Evolutionary conservation across 768 basidiomycete species (phyloP).

Genomic region (Boletus reticuloceps): DNA sequence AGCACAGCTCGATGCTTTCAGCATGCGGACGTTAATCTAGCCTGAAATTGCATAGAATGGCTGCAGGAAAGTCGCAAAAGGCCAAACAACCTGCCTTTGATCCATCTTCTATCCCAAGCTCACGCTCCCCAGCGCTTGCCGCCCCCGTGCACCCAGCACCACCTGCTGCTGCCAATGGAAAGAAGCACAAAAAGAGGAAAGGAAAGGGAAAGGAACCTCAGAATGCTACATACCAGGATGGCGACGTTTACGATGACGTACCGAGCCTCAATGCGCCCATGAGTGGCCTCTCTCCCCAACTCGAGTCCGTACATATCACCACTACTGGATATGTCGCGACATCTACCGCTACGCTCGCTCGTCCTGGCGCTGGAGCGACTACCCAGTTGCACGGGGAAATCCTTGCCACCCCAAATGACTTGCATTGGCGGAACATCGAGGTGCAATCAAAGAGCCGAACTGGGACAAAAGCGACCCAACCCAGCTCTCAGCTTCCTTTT

Average conservation of each 20-base stretch:
- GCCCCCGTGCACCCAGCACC: slow-evolving; percentile 5
- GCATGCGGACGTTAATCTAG: slow-evolving; percentile 15
- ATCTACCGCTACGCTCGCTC: slow-evolving; percentile 32
- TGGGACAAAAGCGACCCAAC: slow-evolving; percentile 24
- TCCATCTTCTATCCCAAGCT: slow-evolving; percentile 5
- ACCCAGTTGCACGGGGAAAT: slow-evolving; percentile 55
- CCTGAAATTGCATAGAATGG: slow-evolving; percentile 24
- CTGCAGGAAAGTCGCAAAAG: slow-evolving; percentile 28
- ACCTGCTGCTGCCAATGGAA: slow-evolving; percentile 18
- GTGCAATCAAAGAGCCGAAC: slow-evolving; percentile 25
- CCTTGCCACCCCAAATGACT: slow-evolving; percentile 57
- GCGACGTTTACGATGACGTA: slow-evolving; percentile 23
- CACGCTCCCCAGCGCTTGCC: slow-evolving; percentile 8
- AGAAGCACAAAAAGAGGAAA: slow-evolving; percentile 49
- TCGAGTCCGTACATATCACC: slow-evolving; percentile 47
- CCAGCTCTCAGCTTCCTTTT: slow-evolving; percentile 14
- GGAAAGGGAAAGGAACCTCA: slow-evolving; percentile 36
- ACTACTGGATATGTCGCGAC: slow-evolving; percentile 44
- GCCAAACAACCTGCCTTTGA: slow-evolving; percentile 14
- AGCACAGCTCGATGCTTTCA: slow-evolving; percentile 1
- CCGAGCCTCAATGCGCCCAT: slow-evolving; percentile 24
- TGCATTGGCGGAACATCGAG: slow-evolving; percentile 46
- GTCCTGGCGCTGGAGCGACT: slow-evolving; percentile 31
- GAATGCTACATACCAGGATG: slow-evolving; percentile 5
- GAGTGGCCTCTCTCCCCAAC: slow-evolving; percentile 43